Evolutionary conservation across 1,139 yeast species (phyloP).

Genomic region (Scheffersomyces stambukii): DNA sequence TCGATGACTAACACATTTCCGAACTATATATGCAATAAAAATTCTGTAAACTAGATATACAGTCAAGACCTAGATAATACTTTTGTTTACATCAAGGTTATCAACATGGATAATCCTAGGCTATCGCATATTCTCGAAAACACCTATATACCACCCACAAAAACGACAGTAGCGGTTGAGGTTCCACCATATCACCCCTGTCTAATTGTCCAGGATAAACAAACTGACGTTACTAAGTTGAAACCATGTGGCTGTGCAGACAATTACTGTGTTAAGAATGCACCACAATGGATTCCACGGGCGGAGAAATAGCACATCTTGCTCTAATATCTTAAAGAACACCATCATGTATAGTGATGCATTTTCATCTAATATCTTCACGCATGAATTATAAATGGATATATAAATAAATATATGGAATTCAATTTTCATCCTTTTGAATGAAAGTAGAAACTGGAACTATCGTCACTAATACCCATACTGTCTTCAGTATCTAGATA

Average conservation of each 20-base stretch:
- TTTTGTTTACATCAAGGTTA: neutral
- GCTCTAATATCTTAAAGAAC: too few species aligned
- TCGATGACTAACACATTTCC: too few species aligned
- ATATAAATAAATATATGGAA: too few species aligned
- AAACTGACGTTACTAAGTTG: constrained; percentile 34
- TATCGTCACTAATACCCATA: too few species aligned
- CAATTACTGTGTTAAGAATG: constrained; percentile 39
- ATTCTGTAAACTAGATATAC: constrained; percentile 1
- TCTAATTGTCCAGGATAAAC: constrained; percentile 41
- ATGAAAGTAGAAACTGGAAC: too few species aligned
- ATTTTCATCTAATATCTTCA: constrained; percentile 1
- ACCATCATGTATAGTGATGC: neutral
- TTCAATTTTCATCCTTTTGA: too few species aligned
- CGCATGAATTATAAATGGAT: constrained; percentile 1
- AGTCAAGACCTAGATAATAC: neutral
- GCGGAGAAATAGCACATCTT: constrained; percentile 17
- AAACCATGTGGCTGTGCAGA: constrained; percentile 46
- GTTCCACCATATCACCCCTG: constrained; percentile 44
- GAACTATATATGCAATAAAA: too few species aligned
- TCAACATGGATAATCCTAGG: constrained; percentile 29
- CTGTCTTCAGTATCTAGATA: too few species aligned
- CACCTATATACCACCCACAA: constrained; percentile 32
- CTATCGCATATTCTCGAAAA: constrained; percentile 23
- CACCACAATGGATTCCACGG: constrained; percentile 41
- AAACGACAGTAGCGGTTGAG: constrained; percentile 8